Evolutionary conservation across 2,329 filamentous ascomycete species (phyloP).

Genomic region (Metarhizium rileyi): DNA sequence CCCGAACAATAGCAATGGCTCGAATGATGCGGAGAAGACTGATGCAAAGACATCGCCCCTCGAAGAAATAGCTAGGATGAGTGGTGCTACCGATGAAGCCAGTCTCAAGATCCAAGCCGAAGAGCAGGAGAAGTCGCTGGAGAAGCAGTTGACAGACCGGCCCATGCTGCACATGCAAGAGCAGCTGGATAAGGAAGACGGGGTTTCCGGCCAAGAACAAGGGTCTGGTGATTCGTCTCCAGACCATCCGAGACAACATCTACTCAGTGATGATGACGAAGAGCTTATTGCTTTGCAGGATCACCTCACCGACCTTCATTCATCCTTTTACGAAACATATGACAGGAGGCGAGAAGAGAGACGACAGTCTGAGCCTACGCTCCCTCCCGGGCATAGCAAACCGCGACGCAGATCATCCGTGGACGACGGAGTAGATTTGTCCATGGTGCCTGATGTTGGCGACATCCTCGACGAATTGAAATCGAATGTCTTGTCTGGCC

Average conservation of each 20-base stretch:
- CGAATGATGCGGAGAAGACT: slow-evolving; percentile 7
- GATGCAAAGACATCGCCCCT: slow-evolving; percentile 36
- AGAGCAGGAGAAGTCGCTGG: slow-evolving; percentile 78
- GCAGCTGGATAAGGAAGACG: slow-evolving; percentile 72
- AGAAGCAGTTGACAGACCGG: slow-evolving; percentile 80
- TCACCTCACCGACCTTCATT: slow-evolving; percentile 67
- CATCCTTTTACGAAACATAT: slow-evolving; percentile 74
- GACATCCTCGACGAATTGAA: slow-evolving; percentile 78
- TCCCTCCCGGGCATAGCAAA: slow-evolving; percentile 23
- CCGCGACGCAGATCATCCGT: slow-evolving; percentile 20
- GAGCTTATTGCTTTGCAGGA: slow-evolving; percentile 71
- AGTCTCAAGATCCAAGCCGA: slow-evolving; percentile 66
- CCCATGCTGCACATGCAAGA: slow-evolving; percentile 90
- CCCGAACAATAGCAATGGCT: neutral
- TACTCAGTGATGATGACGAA: slow-evolving; percentile 79
- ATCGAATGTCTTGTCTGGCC: slow-evolving; percentile 59
- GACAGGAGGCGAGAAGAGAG: slow-evolving; percentile 41
- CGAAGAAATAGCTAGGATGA: slow-evolving; percentile 71
- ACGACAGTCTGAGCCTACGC: slow-evolving; percentile 24
- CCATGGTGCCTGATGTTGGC: slow-evolving; percentile 71
- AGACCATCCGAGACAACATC: slow-evolving; percentile 51
- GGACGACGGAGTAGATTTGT: slow-evolving; percentile 35
- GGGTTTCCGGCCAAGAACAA: slow-evolving; percentile 16
- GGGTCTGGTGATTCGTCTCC: slow-evolving; percentile 18
- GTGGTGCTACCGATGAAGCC: slow-evolving; percentile 56